Evolutionary conservation across 768 basidiomycete genomes (phyloP).

Genomic region (Fomitopsis pulvina): DNA sequence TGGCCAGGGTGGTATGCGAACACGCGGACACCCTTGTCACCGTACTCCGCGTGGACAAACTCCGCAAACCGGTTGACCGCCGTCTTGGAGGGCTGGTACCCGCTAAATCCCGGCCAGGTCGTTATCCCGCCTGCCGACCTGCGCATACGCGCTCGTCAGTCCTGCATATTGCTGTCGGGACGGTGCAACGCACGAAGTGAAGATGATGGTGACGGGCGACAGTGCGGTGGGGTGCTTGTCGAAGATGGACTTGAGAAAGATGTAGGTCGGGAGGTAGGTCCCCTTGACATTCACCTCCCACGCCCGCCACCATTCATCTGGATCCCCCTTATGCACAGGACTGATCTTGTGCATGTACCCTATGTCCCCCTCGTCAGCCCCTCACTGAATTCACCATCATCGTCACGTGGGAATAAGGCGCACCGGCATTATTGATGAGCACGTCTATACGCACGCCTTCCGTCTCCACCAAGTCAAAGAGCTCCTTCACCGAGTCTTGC

Average conservation of each 20-base stretch:
- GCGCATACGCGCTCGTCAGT: neutral
- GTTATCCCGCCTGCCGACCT: neutral
- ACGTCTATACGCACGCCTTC: neutral
- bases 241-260: neutral
- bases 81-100: conserved; percentile 1
- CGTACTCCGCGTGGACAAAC: conserved; percentile 5
- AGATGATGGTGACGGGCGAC: neutral
- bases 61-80: conserved; percentile 7
- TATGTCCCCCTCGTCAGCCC: neutral
- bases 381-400: neutral
- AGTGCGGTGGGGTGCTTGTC: neutral
- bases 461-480: neutral
- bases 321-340: conserved; percentile 28
- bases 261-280: conserved; percentile 17
- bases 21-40: conserved; percentile 3
- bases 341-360: conserved; percentile 7
- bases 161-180: neutral
- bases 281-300: conserved; percentile 36
- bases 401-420: neutral
- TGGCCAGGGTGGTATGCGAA: conserved; percentile 2
- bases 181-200: neutral
- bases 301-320: conserved; percentile 27
- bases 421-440: neutral
- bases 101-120: neutral
- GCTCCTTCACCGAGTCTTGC: neutral